Percentiles rank a stretch among this genome's conserved stretches.
These are phyloP conservation scores for Cryptococcus depauperatus DNA, from an alignment of 1,284 basidiomycete genomes.

Conservation along the genomic window DNA sequence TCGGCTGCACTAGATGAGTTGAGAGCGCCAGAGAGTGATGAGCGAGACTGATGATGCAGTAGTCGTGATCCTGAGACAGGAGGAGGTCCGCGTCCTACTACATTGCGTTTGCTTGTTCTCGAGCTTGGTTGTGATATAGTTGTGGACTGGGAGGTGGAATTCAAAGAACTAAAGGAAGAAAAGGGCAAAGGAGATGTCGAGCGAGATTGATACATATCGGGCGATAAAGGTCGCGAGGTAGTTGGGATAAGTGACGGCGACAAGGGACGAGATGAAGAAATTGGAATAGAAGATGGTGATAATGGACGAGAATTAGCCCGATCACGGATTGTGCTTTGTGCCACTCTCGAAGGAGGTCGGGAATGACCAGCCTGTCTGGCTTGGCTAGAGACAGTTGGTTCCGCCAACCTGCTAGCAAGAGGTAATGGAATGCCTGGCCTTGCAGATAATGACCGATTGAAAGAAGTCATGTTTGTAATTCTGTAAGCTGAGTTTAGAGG, in stretches of 20 bases:
- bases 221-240: not conserved
- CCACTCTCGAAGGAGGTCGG: not conserved
- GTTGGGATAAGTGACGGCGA: constrained; percentile 13
- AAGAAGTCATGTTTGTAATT: constrained; percentile 15
- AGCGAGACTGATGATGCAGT: not conserved
- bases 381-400: constrained; percentile 5
- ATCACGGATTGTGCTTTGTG: not conserved
- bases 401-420: constrained; percentile 16
- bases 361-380: not conserved
- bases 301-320: constrained; percentile 5
- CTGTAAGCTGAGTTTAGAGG: constrained; percentile 19
- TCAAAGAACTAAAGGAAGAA: not conserved
- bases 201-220: not conserved
- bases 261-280: constrained; percentile 15
- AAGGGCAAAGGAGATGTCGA: not conserved
- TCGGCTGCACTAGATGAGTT: too few species aligned
- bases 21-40: not conserved
- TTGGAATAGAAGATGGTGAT: constrained; percentile 11
- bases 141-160: constrained; percentile 6
- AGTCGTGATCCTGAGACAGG: constrained; percentile 7
- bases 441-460: constrained; percentile 27
- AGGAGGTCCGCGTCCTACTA: constrained; percentile 25
- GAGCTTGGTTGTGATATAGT: constrained; percentile 7
- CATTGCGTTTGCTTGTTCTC: constrained; percentile 6
- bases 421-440: constrained; percentile 41